These are phyloP conservation scores for Ottelia alismoides DNA, from an alignment of 106 monocot species.

Conservation along the genomic window DNA sequence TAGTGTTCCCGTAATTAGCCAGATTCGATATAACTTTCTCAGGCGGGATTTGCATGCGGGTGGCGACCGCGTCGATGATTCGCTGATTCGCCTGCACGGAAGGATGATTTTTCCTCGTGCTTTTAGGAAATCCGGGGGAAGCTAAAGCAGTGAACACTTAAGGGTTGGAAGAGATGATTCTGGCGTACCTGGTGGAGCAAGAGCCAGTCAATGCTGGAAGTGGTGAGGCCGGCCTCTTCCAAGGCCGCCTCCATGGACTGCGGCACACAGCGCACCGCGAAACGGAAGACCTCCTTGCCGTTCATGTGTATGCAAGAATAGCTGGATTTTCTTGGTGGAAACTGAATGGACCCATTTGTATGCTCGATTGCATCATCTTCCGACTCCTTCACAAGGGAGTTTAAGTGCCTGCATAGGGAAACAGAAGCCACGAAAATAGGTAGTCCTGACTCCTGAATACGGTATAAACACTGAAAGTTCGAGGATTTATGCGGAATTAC, in stretches of 20 bases:
- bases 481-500: constrained; percentile 12
- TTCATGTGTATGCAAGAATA: constrained; percentile 92
- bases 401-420: constrained; percentile 63
- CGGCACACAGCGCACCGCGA: constrained; percentile 79
- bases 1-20: constrained; percentile 94
- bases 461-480: background rate
- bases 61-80: constrained; percentile 84
- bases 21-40: constrained; percentile 89
- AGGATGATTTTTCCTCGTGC: no score
- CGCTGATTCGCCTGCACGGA: constrained; percentile 90
- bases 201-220: constrained; percentile 76
- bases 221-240: constrained; percentile 45
- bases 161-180: background rate
- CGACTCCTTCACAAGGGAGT: constrained; percentile 18
- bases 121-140: background rate
- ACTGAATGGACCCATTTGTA: constrained; percentile 40
- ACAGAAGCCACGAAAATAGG: background rate
- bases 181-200: constrained; percentile 78
- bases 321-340: constrained; percentile 51
- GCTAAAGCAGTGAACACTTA: background rate
- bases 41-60: constrained; percentile 57
- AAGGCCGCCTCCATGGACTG: constrained; percentile 53
- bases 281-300: constrained; percentile 97
- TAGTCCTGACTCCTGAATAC: background rate
- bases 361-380: constrained; percentile 18